Evolutionary conservation across 768 basidiomycete genomes (phyloP), one percentile per base, ranked within the genome.

Genomic region (Phanerodontia chrysosporium): DNA sequence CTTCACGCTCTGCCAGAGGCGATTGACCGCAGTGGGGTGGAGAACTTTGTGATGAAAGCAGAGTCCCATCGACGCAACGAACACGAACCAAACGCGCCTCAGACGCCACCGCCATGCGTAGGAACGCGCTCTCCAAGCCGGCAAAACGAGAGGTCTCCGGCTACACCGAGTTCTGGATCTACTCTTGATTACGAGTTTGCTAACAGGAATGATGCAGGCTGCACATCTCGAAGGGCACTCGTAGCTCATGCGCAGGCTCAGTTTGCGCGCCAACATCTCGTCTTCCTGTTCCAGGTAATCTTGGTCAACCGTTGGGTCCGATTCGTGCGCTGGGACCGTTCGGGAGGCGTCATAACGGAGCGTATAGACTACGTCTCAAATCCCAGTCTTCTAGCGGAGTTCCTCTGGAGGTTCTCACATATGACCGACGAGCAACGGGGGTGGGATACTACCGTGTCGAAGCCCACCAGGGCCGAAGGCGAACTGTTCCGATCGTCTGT

Each of bases 381-480:
- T 2, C 32, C 32, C 9, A 7, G 7, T 5, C 14, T 12, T 2
- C 52, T 54, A 24, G 44, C 39, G 5, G 57, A 58, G 2, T 58
- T 58, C 49, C 29, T 58, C 21, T 49, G 46, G 49, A 21, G 57
- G 35, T 58, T 45, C 49, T 22, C 6, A 18, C 30, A 51, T 12
- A 35, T 52, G 32, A 13, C 29, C 14, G 22, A 14, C n/a, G 30
- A 45, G 22, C 45, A 58, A 25, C 57, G 57, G 12, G 57, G 57
- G 21, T 58, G 35, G 21, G 49, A 58, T 18, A 6, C 49, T 3
- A 58, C 18, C n/a, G 30, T 30, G 32, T 16, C 27, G 51, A 51
- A 22, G 49, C 16, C 32, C 29, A 12, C 9, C 13, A 13, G 8
- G 22, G 28, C 27, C 16, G 29, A 30, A 6, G 8, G 21, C 9